Evolutionary conservation across 169 alveolate species (phyloP), one percentile per base, ranked within the genome.

Genomic region (Toxoplasma gondii): DNA sequence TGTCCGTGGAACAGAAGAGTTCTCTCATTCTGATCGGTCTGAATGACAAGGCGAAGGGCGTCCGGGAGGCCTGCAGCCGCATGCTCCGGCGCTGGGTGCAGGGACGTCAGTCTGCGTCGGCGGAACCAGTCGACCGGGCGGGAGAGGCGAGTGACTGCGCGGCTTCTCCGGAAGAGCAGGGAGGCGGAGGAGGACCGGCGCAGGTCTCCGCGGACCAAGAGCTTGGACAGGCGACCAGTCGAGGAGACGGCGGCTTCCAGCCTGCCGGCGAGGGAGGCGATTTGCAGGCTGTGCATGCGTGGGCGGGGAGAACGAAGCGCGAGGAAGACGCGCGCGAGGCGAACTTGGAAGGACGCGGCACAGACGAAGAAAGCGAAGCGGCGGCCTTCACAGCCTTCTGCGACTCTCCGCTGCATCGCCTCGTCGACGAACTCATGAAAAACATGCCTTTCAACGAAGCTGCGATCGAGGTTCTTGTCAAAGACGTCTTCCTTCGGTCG

Each of bases 71-170:
- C 34, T 91, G 94, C 84, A 54, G 84, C 7, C 70, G 81, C 54
- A 80, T 80, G 94, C 90, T 91, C 45, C 90, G 94, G 49, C 34
- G 81, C 29, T 91, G 94, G 94, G 70, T 91, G 74, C 88, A 90
- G 36, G 34, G 22, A 12, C 58, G 58, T 12, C 58, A 49, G 4
- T 39, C 53, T 29, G 84, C 84, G 58, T 78, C 88, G 44, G 27
- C 70, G 49, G 49, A 70, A 84, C 86, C 39, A 70, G 70, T 70
- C 44, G 43, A 34, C 43, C 70, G 24, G 67, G 12, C 39, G 34
- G 74, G 43, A 58, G 86, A 70, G 36, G 36, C 64, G 64, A 45
- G 69, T 24, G 43, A 70, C 10, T 43, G 54, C 36, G 53, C n/a
- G 1, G 27, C 64, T 16, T 45, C 83, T 45, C 44, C 34, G 19